Base-by-base conservation (phyloP, 371 early-diverging fungal genomes). In the Globomyces sp. region DNA sequence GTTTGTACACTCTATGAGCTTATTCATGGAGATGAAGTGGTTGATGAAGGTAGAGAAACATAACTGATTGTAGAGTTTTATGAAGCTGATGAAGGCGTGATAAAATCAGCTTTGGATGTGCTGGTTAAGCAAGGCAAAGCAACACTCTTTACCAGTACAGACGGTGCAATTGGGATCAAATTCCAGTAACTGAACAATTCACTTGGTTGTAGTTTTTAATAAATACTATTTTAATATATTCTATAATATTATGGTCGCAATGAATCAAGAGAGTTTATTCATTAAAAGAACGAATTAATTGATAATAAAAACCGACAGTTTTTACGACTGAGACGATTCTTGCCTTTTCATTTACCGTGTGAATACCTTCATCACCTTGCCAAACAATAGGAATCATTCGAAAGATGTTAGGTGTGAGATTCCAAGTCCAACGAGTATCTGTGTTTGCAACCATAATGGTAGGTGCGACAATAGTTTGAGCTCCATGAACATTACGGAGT, bases 1-100 rank as follows among this genome's bases (percentile, higher is more conserved):
- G 89, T 95, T 52, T 79, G 92, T 66, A 95, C 93, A 1, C 76
- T 86, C 46, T 92, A 90, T 70, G 94, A 93, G 74, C 81, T 94
- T 58, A 78, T 89, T 5, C 88, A 91, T 67, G 92, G 92, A 10
- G 93, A 93, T 43, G 66, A 78, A 46, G 82, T 86, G n/a, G 88
- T 85, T 61, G 89, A 82, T 9, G 79, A 86, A 75, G 86, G 90
- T 90, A 80, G 58, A 48, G 41, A 34, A 9, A 42, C 4, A 4
- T n/a, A 0, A 2, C 60, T 60, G n/a, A 60, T 10, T 11, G 44
- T 69, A 89, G 95, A 90, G 57, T 93, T 95, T 68, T 85, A 88
- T 67, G 86, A 78, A 34, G 77, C 93, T 42, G 88, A 91, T 70
- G 82, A 82, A 39, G 63, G 71, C 5, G 78, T 91, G 3, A 75